These are phyloP conservation scores for Bocquillonia castaneifolia DNA, from an alignment of 441 rosid genomes.

Conservation along the genomic window DNA sequence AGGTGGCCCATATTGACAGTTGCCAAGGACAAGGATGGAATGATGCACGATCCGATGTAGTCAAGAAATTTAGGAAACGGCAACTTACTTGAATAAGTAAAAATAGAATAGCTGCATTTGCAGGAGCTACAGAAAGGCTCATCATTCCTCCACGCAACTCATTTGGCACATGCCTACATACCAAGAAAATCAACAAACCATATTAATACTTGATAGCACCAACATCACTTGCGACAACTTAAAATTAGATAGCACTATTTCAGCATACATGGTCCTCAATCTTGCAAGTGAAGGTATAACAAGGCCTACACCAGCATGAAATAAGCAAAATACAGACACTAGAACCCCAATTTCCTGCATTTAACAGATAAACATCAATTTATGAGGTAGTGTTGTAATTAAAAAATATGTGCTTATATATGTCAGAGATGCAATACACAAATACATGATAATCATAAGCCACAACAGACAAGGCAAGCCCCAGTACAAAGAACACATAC, in stretches of 20 bases:
- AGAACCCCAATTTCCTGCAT: constrained; percentile 82
- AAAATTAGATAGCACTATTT: constrained; percentile 6
- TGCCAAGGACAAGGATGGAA: background rate
- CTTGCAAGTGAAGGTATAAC: constrained; percentile 80
- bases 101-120: constrained; percentile 64
- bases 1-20: constrained; percentile 1
- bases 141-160: constrained; percentile 97
- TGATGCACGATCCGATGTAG: constrained; percentile 12
- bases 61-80: constrained; percentile 14
- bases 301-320: constrained; percentile 67
- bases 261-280: constrained; percentile 77
- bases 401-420: constrained; percentile 2
- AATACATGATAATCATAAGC: constrained; percentile 97
- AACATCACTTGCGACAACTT: constrained; percentile 4
- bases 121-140: constrained; percentile 75
- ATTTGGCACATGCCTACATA: constrained; percentile 76
- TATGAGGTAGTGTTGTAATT: constrained; percentile 10
- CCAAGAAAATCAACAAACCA: constrained; percentile 16
- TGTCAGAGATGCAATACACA: constrained; percentile 13
- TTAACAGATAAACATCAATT: constrained; percentile 16
- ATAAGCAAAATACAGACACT: constrained; percentile 67
- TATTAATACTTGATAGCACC: constrained; percentile 19
- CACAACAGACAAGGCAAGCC: constrained; percentile 56
- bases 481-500: constrained; percentile 45
- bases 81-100: constrained; percentile 52